Conservation (phyloP, 163 green algal genomes). For the Scenedesmus sp. region DNA sequence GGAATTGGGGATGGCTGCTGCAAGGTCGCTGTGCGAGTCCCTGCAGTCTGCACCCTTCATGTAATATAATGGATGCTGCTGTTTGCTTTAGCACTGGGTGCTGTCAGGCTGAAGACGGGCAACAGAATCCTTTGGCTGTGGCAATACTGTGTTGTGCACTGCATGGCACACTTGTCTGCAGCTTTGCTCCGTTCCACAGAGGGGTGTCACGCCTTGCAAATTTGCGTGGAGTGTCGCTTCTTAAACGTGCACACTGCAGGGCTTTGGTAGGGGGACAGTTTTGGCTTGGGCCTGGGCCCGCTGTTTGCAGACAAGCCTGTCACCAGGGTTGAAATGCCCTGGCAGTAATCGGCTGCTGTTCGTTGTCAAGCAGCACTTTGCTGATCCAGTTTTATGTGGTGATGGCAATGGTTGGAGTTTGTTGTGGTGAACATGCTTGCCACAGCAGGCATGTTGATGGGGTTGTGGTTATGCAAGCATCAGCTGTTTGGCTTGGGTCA, state of each 20-base stretch:
- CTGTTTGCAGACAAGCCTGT: too few species aligned
- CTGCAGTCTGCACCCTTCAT: too few species aligned
- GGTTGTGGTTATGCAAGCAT: background rate
- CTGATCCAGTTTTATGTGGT: background rate
- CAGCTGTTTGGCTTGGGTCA: background rate
- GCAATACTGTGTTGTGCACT: too few species aligned
- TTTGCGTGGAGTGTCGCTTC: background rate
- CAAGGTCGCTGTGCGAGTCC: too few species aligned
- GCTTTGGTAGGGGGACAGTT: background rate
- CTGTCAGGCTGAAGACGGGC: too few species aligned
- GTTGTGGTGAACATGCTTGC: background rate
- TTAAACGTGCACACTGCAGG: too few species aligned
- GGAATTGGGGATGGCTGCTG: too few species aligned
- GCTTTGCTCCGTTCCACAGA: too few species aligned
- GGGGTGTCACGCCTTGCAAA: background rate
- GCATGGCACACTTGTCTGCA: too few species aligned
- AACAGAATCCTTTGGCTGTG: too few species aligned
- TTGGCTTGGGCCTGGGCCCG: background rate
- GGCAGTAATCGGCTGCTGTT: background rate
- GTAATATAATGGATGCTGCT: too few species aligned
- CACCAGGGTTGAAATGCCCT: background rate
- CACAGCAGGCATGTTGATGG: background rate
- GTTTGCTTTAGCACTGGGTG: too few species aligned
- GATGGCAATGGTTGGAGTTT: background rate
- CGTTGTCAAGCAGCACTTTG: background rate